Evolutionary conservation across 148 eudicot genomes (phyloP).

Genomic region (Vaccinium macrocarpon): DNA sequence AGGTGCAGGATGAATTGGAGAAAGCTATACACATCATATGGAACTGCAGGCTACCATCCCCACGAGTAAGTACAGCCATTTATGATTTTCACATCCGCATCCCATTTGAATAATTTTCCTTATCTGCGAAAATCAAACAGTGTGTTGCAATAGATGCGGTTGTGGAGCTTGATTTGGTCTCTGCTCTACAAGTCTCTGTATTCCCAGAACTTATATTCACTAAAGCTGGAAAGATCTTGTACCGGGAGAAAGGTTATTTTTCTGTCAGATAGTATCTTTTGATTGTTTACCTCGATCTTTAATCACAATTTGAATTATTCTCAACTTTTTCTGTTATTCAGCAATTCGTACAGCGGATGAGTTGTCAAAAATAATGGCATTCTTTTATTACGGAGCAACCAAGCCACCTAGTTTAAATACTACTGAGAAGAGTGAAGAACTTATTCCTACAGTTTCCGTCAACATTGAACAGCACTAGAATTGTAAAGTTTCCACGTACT

Average conservation of each 20-base stretch:
- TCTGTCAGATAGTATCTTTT: background rate
- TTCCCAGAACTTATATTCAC: slow-evolving; percentile 91
- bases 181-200: slow-evolving; percentile 69
- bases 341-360: slow-evolving; percentile 74
- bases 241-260: slow-evolving; percentile 80
- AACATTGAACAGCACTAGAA: slow-evolving; percentile 17
- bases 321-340: slow-evolving; percentile 27
- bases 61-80: slow-evolving; percentile 54
- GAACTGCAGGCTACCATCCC: slow-evolving; percentile 97
- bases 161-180: slow-evolving; percentile 66
- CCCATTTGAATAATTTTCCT: background rate
- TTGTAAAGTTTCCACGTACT: background rate
- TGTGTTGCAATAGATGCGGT: slow-evolving; percentile 96
- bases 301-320: background rate
- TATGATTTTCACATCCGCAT: background rate
- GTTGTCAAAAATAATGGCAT: slow-evolving; percentile 92
- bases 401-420: slow-evolving; percentile 60
- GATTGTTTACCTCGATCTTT: background rate
- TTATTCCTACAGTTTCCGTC: slow-evolving; percentile 48
- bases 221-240: slow-evolving; percentile 85
- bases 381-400: slow-evolving; percentile 87
- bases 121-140: slow-evolving; percentile 34
- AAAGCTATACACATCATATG: slow-evolving; percentile 90
- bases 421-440: slow-evolving; percentile 42
- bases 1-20: slow-evolving; percentile 75